Percentiles rank a stretch among this genome's conserved stretches.
These are phyloP conservation scores for Cladosporium sp. DNA, from an alignment of 2,329 filamentous ascomycete genomes.

Conservation along the genomic window DNA sequence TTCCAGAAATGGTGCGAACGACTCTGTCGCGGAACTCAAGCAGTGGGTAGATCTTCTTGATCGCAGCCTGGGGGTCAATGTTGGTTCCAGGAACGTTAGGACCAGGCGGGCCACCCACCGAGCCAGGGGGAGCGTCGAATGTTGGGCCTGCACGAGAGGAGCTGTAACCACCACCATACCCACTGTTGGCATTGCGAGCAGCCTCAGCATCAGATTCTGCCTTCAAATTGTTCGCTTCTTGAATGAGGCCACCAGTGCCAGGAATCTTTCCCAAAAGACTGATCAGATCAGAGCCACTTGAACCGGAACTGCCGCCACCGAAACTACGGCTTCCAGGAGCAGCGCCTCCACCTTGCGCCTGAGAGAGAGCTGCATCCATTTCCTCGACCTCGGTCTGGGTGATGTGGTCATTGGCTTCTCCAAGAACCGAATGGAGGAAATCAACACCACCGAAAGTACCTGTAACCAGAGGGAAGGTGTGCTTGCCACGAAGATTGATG, in stretches of 20 bases:
- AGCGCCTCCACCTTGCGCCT: constrained; percentile 29
- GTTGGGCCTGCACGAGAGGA: constrained; percentile 33
- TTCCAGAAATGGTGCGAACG: constrained; percentile 76
- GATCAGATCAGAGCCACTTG: constrained; percentile 50
- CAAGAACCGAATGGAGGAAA: constrained; percentile 48
- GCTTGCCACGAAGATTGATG: constrained; percentile 44
- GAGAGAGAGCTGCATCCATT: constrained; percentile 40
- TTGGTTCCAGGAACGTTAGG: constrained; percentile 67
- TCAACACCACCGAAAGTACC: constrained; percentile 51
- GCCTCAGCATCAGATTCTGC: constrained; percentile 46
- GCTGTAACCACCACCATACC: constrained; percentile 31
- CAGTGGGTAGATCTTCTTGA: constrained; percentile 82
- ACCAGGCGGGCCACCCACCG: constrained; percentile 29
- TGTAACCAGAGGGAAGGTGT: constrained; percentile 50
- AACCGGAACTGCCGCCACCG: constrained; percentile 26
- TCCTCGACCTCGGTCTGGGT: constrained; percentile 47
- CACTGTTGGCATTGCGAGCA: constrained; percentile 29
- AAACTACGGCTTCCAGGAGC: constrained; percentile 27
- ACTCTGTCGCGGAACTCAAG: constrained; percentile 91
- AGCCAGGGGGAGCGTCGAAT: constrained; percentile 35
- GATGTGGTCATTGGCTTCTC: constrained; percentile 47
- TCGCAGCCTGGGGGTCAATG: constrained; percentile 58
- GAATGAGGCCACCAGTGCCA: constrained; percentile 43
- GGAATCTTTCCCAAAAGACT: constrained; percentile 73
- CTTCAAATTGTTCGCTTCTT: constrained; percentile 45